These are phyloP conservation scores for Jasminum sambac DNA, from an alignment of 257 asterid genomes.

Conservation along the genomic window DNA sequence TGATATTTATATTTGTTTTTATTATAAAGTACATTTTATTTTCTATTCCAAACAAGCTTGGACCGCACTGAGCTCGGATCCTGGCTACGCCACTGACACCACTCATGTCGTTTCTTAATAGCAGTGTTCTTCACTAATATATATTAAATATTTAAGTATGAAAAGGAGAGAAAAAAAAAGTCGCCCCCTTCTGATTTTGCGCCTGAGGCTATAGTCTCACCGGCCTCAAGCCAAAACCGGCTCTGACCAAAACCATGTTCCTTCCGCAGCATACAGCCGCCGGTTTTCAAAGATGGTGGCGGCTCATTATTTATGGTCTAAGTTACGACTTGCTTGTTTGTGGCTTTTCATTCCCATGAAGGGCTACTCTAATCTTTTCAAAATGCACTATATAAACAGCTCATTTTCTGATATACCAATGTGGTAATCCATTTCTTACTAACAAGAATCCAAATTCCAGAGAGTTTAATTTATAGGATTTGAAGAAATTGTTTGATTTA, in stretches of 20 bases:
- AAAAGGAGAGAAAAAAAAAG: too few relatives aligned
- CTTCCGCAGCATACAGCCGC: constrained; percentile 21
- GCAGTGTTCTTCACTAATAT: too few relatives aligned
- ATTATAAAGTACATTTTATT: too few relatives aligned
- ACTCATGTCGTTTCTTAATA: too few relatives aligned
- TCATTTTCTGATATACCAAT: neutral
- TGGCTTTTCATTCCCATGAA: constrained; percentile 27
- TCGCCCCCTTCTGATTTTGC: too few relatives aligned
- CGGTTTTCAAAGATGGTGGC: constrained; percentile 17
- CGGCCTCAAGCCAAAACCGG: too few relatives aligned
- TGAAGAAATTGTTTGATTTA: neutral
- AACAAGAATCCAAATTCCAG: neutral
- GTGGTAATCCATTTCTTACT: neutral
- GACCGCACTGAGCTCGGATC: too few relatives aligned
- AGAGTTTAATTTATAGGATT: neutral
- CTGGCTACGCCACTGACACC: too few relatives aligned
- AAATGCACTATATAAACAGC: constrained; percentile 30
- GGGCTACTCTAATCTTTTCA: constrained; percentile 16
- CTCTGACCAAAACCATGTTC: constrained; percentile 23
- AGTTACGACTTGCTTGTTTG: neutral
- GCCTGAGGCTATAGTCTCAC: too few relatives aligned
- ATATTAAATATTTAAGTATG: too few relatives aligned
- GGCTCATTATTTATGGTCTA: neutral
- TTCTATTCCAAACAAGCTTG: too few relatives aligned
- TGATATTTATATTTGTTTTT: too few relatives aligned